Evolutionary conservation across 176 grass and related monocot genomes (phyloP).

Genomic region (Oropetium thomaeum): DNA sequence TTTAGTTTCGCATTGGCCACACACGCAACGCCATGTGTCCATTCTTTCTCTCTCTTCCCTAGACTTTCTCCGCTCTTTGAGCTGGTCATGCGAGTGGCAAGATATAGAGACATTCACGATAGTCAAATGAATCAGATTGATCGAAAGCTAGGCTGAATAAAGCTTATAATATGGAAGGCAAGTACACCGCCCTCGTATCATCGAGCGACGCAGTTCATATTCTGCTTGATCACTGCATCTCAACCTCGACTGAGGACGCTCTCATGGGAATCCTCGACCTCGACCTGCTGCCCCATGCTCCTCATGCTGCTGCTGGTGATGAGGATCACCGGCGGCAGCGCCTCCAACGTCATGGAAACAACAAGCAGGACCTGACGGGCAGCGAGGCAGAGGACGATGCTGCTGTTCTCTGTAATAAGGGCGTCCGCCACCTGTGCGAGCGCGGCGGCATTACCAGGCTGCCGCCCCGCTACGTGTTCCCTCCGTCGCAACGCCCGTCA

Average conservation of each 20-base stretch:
- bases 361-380: neutral
- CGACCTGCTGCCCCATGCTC: neutral
- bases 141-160: too few species aligned
- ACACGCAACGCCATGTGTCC: too few species aligned
- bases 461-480: slow-evolving; percentile 59
- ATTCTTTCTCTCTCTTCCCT: too few species aligned
- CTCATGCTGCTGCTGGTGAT: neutral
- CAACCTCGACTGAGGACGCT: too few species aligned
- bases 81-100: too few species aligned
- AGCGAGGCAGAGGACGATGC: neutral
- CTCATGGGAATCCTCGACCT: neutral
- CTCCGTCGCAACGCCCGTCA: slow-evolving; percentile 39
- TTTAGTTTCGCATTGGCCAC: too few species aligned
- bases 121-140: too few species aligned
- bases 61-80: too few species aligned
- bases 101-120: too few species aligned
- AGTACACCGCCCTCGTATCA: neutral
- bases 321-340: neutral
- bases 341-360: neutral
- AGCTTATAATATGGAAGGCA: too few species aligned
- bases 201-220: neutral
- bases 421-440: slow-evolving; percentile 68
- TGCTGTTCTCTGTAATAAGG: slow-evolving; percentile 17
- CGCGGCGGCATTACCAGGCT: slow-evolving; percentile 36
- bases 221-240: too few species aligned